A percentile compares a stretch with the other conserved stretches of the same genome.
phyloP scores from a whole-genome alignment of 2,329 filamentous ascomycete species.

The Fusarium concolor region DNA sequence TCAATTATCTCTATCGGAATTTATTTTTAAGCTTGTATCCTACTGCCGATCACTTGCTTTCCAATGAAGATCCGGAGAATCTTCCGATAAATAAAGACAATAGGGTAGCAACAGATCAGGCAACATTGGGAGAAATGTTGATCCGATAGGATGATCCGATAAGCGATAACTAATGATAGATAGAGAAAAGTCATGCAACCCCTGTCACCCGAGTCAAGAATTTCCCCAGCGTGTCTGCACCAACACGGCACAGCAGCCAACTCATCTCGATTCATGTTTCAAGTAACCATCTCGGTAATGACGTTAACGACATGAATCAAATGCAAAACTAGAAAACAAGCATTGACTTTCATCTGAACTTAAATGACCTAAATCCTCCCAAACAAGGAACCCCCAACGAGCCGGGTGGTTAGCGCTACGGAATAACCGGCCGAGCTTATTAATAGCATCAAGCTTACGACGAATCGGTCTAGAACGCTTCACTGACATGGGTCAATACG shows the following conservation, averaged over 20 bases:
- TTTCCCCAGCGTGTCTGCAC: not conserved
- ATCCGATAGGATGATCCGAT: not conserved
- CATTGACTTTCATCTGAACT: slow-evolving; percentile 7
- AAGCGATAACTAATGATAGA: not conserved
- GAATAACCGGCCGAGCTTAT: not conserved
- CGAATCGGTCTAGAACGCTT: slow-evolving; percentile 19
- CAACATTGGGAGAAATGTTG: not conserved
- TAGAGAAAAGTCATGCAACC: not conserved
- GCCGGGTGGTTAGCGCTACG: not conserved
- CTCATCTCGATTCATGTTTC: not conserved
- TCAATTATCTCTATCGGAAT: no score
- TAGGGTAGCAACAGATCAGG: not conserved
- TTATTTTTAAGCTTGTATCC: no score
- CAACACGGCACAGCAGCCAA: not conserved
- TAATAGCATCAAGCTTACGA: slow-evolving; percentile 20
- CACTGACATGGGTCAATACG: slow-evolving; percentile 15
- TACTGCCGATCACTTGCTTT: not conserved
- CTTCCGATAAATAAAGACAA: not conserved
- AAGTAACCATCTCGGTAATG: not conserved
- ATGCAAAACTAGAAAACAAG: not conserved
- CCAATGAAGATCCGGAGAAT: no score
- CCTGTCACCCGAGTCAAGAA: not conserved
- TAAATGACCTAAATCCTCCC: not conserved
- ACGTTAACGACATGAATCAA: not conserved
- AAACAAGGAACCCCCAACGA: not conserved